Evolutionary conservation across 495 filamentous ascomycete species (phyloP).

Genomic region (Usnea hakonensis): DNA sequence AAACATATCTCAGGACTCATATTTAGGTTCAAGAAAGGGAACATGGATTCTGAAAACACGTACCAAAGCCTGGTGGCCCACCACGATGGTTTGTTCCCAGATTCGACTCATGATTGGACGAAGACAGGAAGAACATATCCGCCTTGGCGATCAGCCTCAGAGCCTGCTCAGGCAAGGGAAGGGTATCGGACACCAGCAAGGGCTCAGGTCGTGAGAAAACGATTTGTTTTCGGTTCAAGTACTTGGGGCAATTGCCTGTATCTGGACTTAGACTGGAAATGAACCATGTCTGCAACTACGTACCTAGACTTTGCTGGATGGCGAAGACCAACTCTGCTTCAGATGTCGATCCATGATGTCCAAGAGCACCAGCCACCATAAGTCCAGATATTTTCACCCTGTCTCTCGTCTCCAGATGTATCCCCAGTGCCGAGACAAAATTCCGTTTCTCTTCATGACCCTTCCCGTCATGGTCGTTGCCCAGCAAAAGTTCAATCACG

Average conservation of each 20-base stretch:
- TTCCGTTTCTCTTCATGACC: slow-evolving; percentile 27
- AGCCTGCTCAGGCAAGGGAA: slow-evolving; percentile 39
- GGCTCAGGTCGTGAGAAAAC: slow-evolving; percentile 45
- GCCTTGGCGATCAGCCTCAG: slow-evolving; percentile 53
- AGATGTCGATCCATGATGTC: slow-evolving; percentile 4
- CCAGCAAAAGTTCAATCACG: slow-evolving; percentile 49
- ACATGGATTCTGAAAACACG: no score
- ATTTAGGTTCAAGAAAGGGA: no score
- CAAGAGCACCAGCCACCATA: slow-evolving; percentile 50
- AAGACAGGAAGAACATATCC: slow-evolving; percentile 72
- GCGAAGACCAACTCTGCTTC: slow-evolving; percentile 48
- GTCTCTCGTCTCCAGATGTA: slow-evolving; percentile 58
- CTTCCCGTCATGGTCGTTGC: slow-evolving; percentile 33
- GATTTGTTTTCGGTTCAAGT: slow-evolving; percentile 65
- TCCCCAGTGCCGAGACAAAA: slow-evolving; percentile 53
- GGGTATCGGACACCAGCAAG: slow-evolving; percentile 41
- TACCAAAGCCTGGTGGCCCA: slow-evolving; percentile 64
- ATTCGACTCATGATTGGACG: slow-evolving; percentile 47
- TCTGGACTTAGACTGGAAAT: neutral
- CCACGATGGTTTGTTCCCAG: slow-evolving; percentile 88
- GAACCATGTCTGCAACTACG: slow-evolving; percentile 12
- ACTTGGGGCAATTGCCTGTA: slow-evolving; percentile 70
- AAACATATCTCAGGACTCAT: no score
- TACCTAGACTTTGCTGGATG: slow-evolving; percentile 61
- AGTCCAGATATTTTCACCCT: slow-evolving; percentile 61